Conservation (phyloP, 768 basidiomycete genomes). For the Amanita molliuscula region DNA sequence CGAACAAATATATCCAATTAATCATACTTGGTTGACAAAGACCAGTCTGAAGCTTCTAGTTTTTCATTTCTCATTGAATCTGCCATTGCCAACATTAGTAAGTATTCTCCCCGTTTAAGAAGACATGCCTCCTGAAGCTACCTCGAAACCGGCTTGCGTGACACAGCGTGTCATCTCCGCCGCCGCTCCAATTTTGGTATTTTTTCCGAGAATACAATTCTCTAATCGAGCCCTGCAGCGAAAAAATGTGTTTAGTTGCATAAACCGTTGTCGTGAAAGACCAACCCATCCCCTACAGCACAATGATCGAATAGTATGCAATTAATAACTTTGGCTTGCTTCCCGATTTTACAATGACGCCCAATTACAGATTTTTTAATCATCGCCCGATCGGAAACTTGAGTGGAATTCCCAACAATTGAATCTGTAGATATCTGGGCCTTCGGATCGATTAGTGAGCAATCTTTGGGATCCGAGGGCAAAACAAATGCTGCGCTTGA, state of each 20-base stretch:
- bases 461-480: slow-evolving; percentile 51
- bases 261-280: not conserved
- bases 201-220: slow-evolving; percentile 64
- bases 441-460: slow-evolving; percentile 65
- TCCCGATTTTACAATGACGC: slow-evolving; percentile 76
- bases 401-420: slow-evolving; percentile 74
- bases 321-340: slow-evolving; percentile 72
- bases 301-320: slow-evolving; percentile 88
- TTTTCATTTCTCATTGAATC: slow-evolving; percentile 41
- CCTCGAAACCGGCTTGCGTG: slow-evolving; percentile 73
- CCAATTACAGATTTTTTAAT: slow-evolving; percentile 79
- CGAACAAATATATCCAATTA: not conserved
- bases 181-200: slow-evolving; percentile 61
- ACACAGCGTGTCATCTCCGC: slow-evolving; percentile 60
- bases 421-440: slow-evolving; percentile 80
- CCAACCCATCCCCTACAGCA: slow-evolving; percentile 78
- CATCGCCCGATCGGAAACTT: slow-evolving; percentile 66
- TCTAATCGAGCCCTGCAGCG: slow-evolving; percentile 60
- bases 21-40: slow-evolving; percentile 5
- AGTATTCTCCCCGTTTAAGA: not conserved
- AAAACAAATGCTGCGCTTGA: slow-evolving; percentile 39
- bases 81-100: slow-evolving; percentile 14
- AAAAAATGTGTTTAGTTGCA: slow-evolving; percentile 1
- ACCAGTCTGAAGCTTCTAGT: slow-evolving; percentile 6
- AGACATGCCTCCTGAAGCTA: slow-evolving; percentile 45